phyloP scores from a whole-genome alignment of 2,329 filamentous ascomycete species.

The Tolypocladium ophioglossoides region DNA sequence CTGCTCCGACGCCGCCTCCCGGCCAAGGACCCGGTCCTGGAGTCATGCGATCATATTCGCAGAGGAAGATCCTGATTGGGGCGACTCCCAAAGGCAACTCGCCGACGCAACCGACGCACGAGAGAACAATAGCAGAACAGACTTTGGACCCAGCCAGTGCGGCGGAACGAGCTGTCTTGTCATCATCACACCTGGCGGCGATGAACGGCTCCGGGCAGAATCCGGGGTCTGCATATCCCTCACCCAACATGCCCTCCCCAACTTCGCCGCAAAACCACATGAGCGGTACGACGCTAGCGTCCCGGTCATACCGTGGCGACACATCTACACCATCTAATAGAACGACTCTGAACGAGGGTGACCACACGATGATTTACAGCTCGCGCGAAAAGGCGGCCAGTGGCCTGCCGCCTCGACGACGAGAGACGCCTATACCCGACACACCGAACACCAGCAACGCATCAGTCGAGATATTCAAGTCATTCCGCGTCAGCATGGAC shows the following conservation, averaged over 20 bases:
- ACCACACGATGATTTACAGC: slow-evolving; percentile 22
- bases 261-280: slow-evolving; percentile 52
- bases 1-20: slow-evolving; percentile 44
- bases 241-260: slow-evolving; percentile 59
- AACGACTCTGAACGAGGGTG: slow-evolving; percentile 43
- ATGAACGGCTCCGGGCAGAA: slow-evolving; percentile 55
- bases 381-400: slow-evolving; percentile 17
- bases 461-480: slow-evolving; percentile 95
- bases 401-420: slow-evolving; percentile 38
- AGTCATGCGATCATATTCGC: slow-evolving; percentile 63
- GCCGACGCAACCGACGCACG: slow-evolving; percentile 61
- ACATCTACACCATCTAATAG: slow-evolving; percentile 42
- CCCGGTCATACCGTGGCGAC: slow-evolving; percentile 49
- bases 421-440: slow-evolving; percentile 52
- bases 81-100: slow-evolving; percentile 66
- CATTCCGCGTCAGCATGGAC: slow-evolving; percentile 94
- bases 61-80: slow-evolving; percentile 63
- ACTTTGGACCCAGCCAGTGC: slow-evolving; percentile 59
- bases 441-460: slow-evolving; percentile 45
- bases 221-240: slow-evolving; percentile 42
- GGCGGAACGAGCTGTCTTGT: slow-evolving; percentile 54
- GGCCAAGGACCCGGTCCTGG: slow-evolving; percentile 36
- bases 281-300: slow-evolving; percentile 46
- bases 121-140: slow-evolving; percentile 52
- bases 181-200: slow-evolving; percentile 59